Evolutionary conservation across 441 rosid species (phyloP).

Genomic region (Theobroma grandiflorum): DNA sequence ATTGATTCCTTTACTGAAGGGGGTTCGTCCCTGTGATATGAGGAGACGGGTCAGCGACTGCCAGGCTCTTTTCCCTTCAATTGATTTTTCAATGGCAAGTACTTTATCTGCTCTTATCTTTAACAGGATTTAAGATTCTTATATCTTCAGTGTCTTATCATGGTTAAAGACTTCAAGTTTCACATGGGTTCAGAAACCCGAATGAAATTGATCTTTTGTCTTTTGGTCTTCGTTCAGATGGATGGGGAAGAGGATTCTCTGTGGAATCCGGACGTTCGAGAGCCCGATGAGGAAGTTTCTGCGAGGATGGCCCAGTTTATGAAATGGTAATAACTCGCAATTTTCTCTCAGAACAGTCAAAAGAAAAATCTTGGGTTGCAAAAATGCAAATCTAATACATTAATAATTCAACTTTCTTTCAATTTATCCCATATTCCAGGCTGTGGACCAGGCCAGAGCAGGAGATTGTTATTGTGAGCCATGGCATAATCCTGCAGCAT

Average conservation of each 20-base stretch:
- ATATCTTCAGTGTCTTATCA: background rate
- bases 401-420: background rate
- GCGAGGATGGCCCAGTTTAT: constrained; percentile 19
- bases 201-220: background rate
- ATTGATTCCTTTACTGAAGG: background rate
- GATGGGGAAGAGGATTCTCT: constrained; percentile 27
- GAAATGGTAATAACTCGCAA: constrained; percentile 29
- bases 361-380: background rate
- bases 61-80: constrained; percentile 28
- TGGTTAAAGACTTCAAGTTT: background rate
- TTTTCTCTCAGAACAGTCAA: background rate
- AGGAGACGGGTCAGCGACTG: constrained; percentile 31
- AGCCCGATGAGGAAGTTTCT: constrained; percentile 23
- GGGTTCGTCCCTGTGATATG: constrained; percentile 30
- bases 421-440: constrained; percentile 16
- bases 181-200: background rate
- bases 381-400: too few relatives aligned
- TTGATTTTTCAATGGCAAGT: constrained; percentile 32
- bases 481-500: constrained; percentile 31
- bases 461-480: constrained; percentile 31
- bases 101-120: background rate
- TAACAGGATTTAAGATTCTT: background rate
- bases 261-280: constrained; percentile 30
- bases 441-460: constrained; percentile 33
- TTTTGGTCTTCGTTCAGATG: constrained; percentile 20